These are phyloP conservation scores for Cicer arietinum DNA, from an alignment of 306 rosid species.

Conservation along the genomic window DNA sequence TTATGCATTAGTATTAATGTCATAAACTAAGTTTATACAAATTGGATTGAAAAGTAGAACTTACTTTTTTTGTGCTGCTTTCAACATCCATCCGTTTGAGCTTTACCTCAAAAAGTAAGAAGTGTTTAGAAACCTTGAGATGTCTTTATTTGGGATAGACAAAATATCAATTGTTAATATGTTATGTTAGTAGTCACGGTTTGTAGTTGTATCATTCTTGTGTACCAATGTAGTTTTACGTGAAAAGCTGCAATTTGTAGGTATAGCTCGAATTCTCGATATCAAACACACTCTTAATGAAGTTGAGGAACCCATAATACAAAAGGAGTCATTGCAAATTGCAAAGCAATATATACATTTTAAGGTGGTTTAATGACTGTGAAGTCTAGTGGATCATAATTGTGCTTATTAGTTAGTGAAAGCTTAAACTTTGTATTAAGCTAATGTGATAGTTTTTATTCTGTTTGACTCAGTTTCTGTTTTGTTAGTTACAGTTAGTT, in stretches of 20 bases:
- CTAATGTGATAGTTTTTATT: no score
- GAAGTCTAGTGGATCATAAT: no score
- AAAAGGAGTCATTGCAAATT: constrained; percentile 16
- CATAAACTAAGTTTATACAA: constrained; percentile 22
- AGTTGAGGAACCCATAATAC: constrained; percentile 3
- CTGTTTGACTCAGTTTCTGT: no score
- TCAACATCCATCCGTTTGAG: neutral
- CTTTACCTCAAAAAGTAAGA: neutral
- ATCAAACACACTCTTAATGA: neutral
- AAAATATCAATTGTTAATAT: no score
- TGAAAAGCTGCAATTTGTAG: neutral
- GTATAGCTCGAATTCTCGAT: neutral
- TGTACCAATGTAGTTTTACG: neutral
- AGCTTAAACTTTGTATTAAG: no score
- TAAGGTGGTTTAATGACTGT: neutral
- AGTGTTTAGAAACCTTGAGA: no score
- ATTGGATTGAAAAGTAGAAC: neutral
- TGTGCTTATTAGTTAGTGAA: no score
- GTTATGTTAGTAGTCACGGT: no score
- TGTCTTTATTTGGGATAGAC: no score
- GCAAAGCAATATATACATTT: constrained; percentile 20
- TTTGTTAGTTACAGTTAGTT: no score
- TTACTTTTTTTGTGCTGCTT: no score
- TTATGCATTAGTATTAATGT: constrained; percentile 12
- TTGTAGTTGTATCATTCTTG: no score